Percentiles rank a stretch among this genome's conserved stretches.
These are phyloP conservation scores for Raffaelea arxii DNA, from an alignment of 2,329 filamentous ascomycete genomes.

Conservation along the genomic window DNA sequence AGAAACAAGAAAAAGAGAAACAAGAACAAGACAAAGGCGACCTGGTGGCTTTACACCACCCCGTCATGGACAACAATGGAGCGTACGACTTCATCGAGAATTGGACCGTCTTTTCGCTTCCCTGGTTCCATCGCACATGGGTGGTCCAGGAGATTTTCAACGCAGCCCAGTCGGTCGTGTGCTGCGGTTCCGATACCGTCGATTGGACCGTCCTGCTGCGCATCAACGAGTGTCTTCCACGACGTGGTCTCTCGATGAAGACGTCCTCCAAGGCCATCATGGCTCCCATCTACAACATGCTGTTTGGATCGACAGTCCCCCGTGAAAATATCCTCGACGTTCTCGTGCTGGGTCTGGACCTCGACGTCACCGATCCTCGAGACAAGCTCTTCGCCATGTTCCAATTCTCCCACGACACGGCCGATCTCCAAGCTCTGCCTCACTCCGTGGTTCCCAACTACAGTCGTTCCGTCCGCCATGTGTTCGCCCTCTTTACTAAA, in stretches of 20 bases:
- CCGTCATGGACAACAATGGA: too few species aligned
- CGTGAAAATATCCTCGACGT: conserved; percentile 9
- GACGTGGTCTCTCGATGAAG: too few species aligned
- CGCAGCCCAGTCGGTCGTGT: background rate
- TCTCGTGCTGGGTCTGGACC: conserved; percentile 5
- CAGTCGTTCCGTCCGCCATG: background rate
- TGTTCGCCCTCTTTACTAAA: conserved; percentile 8
- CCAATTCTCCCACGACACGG: conserved; percentile 8
- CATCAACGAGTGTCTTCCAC: background rate
- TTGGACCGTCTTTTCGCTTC: background rate
- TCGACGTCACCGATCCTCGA: conserved; percentile 8
- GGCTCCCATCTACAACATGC: background rate
- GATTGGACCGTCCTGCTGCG: background rate
- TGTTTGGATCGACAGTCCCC: background rate
- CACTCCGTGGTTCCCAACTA: conserved; percentile 6
- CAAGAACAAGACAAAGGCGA: too few species aligned
- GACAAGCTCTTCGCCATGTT: conserved; percentile 11
- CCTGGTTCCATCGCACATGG: conserved; percentile 10
- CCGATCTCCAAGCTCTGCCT: conserved; percentile 1
- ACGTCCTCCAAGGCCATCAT: background rate
- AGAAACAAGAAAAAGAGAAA: too few species aligned
- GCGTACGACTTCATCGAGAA: too few species aligned
- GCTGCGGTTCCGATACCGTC: background rate
- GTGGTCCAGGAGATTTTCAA: conserved; percentile 9
- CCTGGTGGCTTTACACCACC: background rate